Evolutionary conservation across 768 basidiomycete species (phyloP).

Genomic region (Russula vinacea): DNA sequence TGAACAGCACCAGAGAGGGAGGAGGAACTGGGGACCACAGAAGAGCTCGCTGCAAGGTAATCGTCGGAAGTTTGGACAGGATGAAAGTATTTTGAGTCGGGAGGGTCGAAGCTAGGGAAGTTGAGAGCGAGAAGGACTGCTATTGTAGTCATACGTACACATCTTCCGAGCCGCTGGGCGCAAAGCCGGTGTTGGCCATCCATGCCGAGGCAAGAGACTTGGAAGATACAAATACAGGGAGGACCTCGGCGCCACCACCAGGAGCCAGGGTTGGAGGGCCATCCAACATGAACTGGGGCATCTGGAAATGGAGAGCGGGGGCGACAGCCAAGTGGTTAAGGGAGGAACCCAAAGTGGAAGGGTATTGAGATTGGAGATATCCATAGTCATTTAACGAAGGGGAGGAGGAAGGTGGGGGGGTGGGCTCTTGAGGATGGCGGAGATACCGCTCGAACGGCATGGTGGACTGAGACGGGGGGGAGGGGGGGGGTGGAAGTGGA

Average conservation of each 20-base stretch:
- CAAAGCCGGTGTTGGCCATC: conserved; percentile 25
- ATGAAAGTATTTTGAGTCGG: conserved; percentile 15
- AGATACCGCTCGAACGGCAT: conserved; percentile 31
- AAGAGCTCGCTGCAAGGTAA: conserved; percentile 3
- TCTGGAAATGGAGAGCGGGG: conserved; percentile 44
- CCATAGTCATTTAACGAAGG: conserved; percentile 20
- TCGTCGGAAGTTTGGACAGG: conserved; percentile 8
- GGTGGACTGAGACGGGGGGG: not conserved
- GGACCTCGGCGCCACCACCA: conserved; percentile 71
- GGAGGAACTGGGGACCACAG: conserved; percentile 5
- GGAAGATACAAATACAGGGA: conserved; percentile 39
- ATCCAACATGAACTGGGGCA: conserved; percentile 62
- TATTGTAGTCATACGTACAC: conserved; percentile 19
- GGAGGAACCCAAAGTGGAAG: conserved; percentile 18
- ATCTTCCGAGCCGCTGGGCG: conserved; percentile 15
- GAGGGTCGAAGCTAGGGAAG: conserved; percentile 7
- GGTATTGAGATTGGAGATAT: conserved; percentile 15
- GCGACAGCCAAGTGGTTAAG: conserved; percentile 6
- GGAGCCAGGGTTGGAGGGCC: conserved; percentile 59
- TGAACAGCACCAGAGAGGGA: conserved; percentile 21
- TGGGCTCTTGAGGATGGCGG: conserved; percentile 17
- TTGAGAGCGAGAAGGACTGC: conserved; percentile 10
- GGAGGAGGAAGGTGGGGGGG: conserved; percentile 11
- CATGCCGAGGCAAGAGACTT: conserved; percentile 28
- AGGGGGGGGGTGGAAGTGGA: not conserved